phyloP scores from a whole-genome alignment of 192 early-diverging fungal genomes.

The Entomortierella parvispora region DNA sequence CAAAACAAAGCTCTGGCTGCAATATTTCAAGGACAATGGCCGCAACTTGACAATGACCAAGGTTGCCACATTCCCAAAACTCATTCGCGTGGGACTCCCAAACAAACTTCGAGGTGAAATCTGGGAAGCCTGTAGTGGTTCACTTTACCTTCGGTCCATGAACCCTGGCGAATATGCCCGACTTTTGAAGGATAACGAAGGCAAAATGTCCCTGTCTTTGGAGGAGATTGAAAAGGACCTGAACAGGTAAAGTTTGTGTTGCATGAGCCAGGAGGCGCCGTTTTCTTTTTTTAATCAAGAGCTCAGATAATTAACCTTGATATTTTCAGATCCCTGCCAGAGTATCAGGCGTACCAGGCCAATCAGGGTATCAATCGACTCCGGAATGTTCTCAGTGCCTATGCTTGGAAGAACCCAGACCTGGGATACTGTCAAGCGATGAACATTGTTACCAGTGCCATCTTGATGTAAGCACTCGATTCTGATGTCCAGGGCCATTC shows the following conservation, averaged over 20 bases:
- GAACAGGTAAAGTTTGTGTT: conserved; percentile 64
- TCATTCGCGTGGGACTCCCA: conserved; percentile 91
- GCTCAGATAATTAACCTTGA: conserved; percentile 1
- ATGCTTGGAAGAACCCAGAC: conserved; percentile 86
- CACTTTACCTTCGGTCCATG: conserved; percentile 87
- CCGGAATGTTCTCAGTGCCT: conserved; percentile 91
- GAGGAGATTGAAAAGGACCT: conserved; percentile 98
- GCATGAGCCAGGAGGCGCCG: too few relatives aligned
- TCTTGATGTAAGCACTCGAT: conserved; percentile 73
- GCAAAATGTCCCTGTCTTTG: conserved; percentile 77
- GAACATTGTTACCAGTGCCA: conserved; percentile 97
- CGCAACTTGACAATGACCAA: conserved; percentile 89
- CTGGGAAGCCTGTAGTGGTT: conserved; percentile 93
- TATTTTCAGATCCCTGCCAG: conserved; percentile 81
- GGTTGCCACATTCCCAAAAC: conserved; percentile 83
- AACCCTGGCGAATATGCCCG: conserved; percentile 86
- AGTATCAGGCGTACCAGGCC: conserved; percentile 92
- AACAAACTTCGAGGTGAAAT: conserved; percentile 91
- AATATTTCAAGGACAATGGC: conserved; percentile 80
- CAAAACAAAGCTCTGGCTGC: conserved; percentile 79
- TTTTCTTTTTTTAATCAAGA: too few relatives aligned
- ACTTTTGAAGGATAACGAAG: conserved; percentile 75
- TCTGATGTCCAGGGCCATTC: too few relatives aligned
- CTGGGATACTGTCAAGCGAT: conserved; percentile 99
- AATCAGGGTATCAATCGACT: conserved; percentile 92